Percentiles rank a stretch among this genome's conserved stretches.
Evolutionary conservation across 2,329 filamentous ascomycete species (phyloP).

Genomic region (Fusarium tupiense): DNA sequence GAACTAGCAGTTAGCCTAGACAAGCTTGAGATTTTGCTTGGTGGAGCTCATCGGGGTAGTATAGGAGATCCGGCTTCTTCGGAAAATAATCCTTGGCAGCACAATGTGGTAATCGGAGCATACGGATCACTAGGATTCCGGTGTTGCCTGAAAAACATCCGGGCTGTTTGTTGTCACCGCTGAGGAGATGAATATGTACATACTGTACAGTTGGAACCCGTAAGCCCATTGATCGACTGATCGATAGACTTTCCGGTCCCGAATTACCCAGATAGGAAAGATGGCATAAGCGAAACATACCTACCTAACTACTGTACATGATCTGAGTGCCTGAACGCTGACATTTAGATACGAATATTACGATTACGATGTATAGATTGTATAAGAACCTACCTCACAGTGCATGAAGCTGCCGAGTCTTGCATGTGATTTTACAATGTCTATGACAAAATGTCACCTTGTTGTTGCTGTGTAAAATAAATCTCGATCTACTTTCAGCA

Average conservation of each 20-base stretch:
- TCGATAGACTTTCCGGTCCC: constrained; percentile 4
- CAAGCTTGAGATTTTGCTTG: neutral
- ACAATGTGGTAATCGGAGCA: constrained; percentile 20
- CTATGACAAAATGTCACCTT: neutral
- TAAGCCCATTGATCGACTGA: constrained; percentile 26
- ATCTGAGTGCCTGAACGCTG: neutral
- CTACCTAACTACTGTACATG: neutral
- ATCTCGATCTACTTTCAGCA: constrained; percentile 4
- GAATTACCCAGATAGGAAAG: constrained; percentile 23
- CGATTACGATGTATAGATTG: neutral
- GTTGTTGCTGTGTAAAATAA: neutral
- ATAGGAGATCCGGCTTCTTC: constrained; percentile 31
- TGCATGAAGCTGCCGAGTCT: neutral
- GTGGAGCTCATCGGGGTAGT: constrained; percentile 10
- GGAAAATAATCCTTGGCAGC: constrained; percentile 30
- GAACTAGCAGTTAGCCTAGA: neutral
- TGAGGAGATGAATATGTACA: constrained; percentile 1
- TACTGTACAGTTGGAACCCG: neutral
- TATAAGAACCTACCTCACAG: neutral
- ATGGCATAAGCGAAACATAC: neutral
- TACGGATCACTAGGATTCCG: constrained; percentile 25
- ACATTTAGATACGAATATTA: constrained; percentile 12
- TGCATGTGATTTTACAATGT: neutral
- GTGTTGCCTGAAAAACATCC: neutral
- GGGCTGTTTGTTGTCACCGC: neutral